A percentile compares a stretch with the other conserved stretches of the same genome.
Conservation (phyloP, 2,329 filamentous ascomycete genomes). For the Stagonosporopsis chrysanthemi region DNA sequence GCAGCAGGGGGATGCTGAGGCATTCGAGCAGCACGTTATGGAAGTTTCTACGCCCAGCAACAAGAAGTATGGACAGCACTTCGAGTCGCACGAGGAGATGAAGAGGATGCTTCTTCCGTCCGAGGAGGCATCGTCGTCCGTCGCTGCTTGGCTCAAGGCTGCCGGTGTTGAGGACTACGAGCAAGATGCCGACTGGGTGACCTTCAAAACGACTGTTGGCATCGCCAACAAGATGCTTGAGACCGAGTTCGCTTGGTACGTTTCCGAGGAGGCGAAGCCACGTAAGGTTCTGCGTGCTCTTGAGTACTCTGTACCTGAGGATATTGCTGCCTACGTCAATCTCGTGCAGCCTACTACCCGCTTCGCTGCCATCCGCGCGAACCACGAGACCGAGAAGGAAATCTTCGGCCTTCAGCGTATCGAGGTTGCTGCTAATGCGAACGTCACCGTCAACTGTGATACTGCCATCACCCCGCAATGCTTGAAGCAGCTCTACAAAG, state of each 20-base stretch:
- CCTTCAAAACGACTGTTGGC: conserved; percentile 50
- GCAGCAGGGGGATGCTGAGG: conserved; percentile 39
- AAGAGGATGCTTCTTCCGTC: conserved; percentile 54
- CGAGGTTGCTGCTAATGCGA: conserved; percentile 21
- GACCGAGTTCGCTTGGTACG: conserved; percentile 58
- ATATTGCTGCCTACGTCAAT: conserved; percentile 52
- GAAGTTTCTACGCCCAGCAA: conserved; percentile 58
- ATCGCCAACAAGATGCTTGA: conserved; percentile 55
- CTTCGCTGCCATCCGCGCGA: conserved; percentile 51
- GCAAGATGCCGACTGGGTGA: conserved; percentile 49
- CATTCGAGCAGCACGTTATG: conserved; percentile 50
- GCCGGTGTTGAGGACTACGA: conserved; percentile 49
- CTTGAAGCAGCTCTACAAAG: conserved; percentile 59
- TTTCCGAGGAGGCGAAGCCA: conserved; percentile 46
- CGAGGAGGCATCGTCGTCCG: conserved; percentile 46
- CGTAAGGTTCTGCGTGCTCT: conserved; percentile 54
- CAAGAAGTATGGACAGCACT: conserved; percentile 59
- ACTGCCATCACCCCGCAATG: conserved; percentile 56
- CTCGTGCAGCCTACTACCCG: conserved; percentile 62
- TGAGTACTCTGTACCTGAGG: conserved; percentile 52
- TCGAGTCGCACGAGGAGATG: conserved; percentile 53
- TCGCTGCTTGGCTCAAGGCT: conserved; percentile 55
- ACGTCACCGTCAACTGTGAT: conserved; percentile 31
- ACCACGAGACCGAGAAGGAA: conserved; percentile 29
- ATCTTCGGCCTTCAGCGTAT: conserved; percentile 24